phyloP scores from a whole-genome alignment of 371 early-diverging fungal species.

The Syncephalis fuscata region DNA sequence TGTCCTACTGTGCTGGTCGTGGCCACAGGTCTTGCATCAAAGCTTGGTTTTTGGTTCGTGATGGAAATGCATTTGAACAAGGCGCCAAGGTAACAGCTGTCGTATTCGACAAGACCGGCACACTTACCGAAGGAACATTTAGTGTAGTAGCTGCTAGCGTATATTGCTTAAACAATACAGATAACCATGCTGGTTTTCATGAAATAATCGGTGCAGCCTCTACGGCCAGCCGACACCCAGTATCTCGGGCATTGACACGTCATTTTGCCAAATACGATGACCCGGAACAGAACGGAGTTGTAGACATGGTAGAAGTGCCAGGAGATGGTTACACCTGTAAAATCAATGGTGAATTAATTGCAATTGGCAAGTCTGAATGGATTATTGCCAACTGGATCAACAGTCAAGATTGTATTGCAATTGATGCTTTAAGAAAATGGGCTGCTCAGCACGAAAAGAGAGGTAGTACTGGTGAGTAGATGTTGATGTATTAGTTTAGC shows the following conservation, averaged over 20 bases:
- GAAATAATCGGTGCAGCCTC: conserved; percentile 9
- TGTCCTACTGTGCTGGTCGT: conserved; percentile 72
- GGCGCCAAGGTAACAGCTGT: conserved; percentile 85
- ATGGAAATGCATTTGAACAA: conserved; percentile 25
- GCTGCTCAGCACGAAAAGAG: too few relatives aligned
- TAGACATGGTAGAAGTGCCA: conserved; percentile 7
- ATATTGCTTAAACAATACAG: too few relatives aligned
- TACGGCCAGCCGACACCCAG: conserved; percentile 8
- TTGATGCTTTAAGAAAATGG: too few relatives aligned
- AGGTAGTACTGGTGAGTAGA: too few relatives aligned
- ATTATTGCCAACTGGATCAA: not conserved
- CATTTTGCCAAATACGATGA: conserved; percentile 12
- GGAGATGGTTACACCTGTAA: too few relatives aligned
- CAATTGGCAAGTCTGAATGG: not conserved
- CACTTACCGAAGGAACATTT: conserved; percentile 52
- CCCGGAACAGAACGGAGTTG: conserved; percentile 9
- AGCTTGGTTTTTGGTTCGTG: conserved; percentile 33
- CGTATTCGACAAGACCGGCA: conserved; percentile 85
- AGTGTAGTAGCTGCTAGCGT: conserved; percentile 20
- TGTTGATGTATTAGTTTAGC: too few relatives aligned
- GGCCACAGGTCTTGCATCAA: conserved; percentile 73
- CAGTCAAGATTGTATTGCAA: too few relatives aligned
- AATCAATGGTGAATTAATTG: too few relatives aligned
- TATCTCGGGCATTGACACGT: not conserved
- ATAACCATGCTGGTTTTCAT: too few relatives aligned